Percentiles rank a stretch among this genome's conserved stretches.
phyloP scores from a whole-genome alignment of 148 eudicot genomes.

The Silene uniflora region DNA sequence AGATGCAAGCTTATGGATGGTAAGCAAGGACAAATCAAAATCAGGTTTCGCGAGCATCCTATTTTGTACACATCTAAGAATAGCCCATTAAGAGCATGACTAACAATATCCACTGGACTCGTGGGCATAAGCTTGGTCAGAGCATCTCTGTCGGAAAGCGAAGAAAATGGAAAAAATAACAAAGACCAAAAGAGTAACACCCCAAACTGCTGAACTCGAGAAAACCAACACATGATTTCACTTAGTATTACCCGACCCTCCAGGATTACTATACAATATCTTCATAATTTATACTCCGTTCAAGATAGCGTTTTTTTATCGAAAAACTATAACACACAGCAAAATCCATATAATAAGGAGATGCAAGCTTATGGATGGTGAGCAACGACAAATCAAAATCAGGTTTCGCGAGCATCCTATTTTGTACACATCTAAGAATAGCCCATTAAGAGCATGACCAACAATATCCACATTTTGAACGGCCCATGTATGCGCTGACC shows the following conservation, averaged over 20 bases:
- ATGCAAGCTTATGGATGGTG: conserved; percentile 42
- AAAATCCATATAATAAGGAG: conserved; percentile 57
- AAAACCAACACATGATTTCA: conserved; percentile 40
- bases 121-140: too few relatives aligned
- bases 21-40: conserved; percentile 62
- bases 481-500: too few relatives aligned
- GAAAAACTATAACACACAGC: conserved; percentile 50
- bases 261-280: conserved; percentile 40
- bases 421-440: too few relatives aligned
- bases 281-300: conserved; percentile 94
- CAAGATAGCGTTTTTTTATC: conserved; percentile 64
- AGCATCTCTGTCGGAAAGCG: conserved; percentile 1
- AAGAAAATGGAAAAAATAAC: conserved; percentile 33
- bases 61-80: too few relatives aligned
- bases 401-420: too few relatives aligned
- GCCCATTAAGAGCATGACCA: conserved; percentile 2
- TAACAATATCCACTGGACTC: conserved; percentile 11
- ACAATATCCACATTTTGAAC: too few relatives aligned
- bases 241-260: conserved; percentile 14
- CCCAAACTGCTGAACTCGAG: conserved; percentile 50
- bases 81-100: too few relatives aligned
- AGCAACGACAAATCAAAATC: conserved; percentile 59
- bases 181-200: conserved; percentile 35
- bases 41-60: too few relatives aligned
- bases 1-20: conserved; percentile 44